Conservation (phyloP, 1,139 yeast species). For the Nakaseomyces bracarensis region DNA sequence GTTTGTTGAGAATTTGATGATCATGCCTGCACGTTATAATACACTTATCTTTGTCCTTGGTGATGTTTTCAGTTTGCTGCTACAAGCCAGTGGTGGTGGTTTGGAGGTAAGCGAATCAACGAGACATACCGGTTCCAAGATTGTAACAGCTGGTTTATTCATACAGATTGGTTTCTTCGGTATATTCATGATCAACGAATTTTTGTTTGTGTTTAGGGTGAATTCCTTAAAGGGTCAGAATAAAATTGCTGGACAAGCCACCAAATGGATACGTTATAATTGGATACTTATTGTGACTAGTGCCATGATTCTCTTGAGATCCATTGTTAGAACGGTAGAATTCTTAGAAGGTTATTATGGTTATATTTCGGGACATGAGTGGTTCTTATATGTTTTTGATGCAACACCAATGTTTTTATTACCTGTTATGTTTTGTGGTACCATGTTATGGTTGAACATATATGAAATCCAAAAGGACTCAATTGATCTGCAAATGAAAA, state of each 20-base stretch:
- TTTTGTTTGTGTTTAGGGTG: conserved; percentile 18
- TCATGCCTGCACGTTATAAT: conserved; percentile 32
- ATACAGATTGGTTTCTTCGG: conserved; percentile 37
- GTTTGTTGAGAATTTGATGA: conserved; percentile 28
- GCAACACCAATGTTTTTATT: conserved; percentile 27
- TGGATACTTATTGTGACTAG: conserved; percentile 28
- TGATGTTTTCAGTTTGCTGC: conserved; percentile 36
- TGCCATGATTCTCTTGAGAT: conserved; percentile 36
- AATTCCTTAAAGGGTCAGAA: conserved; percentile 7
- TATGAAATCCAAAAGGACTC: conserved; percentile 18
- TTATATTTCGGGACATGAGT: conserved; percentile 34
- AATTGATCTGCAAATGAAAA: conserved; percentile 11
- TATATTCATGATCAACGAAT: conserved; percentile 28
- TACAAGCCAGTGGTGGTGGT: conserved; percentile 42
- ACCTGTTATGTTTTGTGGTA: not conserved
- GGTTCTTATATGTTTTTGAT: conserved; percentile 36
- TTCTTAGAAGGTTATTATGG: conserved; percentile 36
- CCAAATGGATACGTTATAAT: conserved; percentile 23
- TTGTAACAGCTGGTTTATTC: conserved; percentile 32
- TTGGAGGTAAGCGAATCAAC: conserved; percentile 25
- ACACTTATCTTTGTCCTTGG: conserved; percentile 40
- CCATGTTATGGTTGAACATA: conserved; percentile 12
- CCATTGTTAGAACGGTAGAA: conserved; percentile 37
- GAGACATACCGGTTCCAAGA: conserved; percentile 22
- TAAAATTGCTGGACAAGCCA: conserved; percentile 7